Evolutionary conservation across 768 basidiomycete genomes (phyloP).

Genomic region (Agaricus bisporus): DNA sequence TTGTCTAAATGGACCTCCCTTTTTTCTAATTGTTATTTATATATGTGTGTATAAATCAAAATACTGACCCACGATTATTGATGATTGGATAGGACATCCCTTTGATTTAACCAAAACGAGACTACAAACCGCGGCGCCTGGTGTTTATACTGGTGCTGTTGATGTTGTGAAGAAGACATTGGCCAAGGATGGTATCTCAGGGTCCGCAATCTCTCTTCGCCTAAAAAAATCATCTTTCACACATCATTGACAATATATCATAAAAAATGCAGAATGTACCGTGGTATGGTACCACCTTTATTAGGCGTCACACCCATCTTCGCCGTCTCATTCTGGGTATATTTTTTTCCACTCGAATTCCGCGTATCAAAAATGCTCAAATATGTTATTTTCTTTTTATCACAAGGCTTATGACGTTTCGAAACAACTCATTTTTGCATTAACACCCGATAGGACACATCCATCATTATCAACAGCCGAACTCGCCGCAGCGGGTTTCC

Average conservation of each 20-base stretch:
- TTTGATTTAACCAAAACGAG: slow-evolving; percentile 98
- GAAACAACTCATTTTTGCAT: slow-evolving; percentile 72
- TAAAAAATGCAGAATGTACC: slow-evolving; percentile 57
- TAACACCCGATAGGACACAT: slow-evolving; percentile 73
- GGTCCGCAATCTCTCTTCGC: slow-evolving; percentile 42
- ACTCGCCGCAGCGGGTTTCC: slow-evolving; percentile 88
- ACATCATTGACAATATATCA: slow-evolving; percentile 2
- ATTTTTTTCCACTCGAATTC: slow-evolving; percentile 12
- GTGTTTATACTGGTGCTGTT: slow-evolving; percentile 84
- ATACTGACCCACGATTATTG: background rate
- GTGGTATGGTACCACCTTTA: slow-evolving; percentile 90
- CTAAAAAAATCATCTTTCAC: no score
- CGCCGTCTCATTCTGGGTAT: slow-evolving; percentile 95
- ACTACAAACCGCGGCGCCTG: slow-evolving; percentile 85
- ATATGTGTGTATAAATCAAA: no score
- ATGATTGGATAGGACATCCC: slow-evolving; percentile 67
- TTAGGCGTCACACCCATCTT: slow-evolving; percentile 97
- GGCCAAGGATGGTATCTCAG: slow-evolving; percentile 84
- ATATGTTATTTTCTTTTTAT: background rate
- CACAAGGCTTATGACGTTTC: slow-evolving; percentile 91
- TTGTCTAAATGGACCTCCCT: no score
- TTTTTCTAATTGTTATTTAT: no score
- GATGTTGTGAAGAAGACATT: slow-evolving; percentile 91
- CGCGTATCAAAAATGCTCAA: background rate
- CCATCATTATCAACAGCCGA: slow-evolving; percentile 65